A percentile compares a stretch with the other conserved stretches of the same genome.
These are phyloP conservation scores for Cercis canadensis DNA, from an alignment of 306 rosid species.

Conservation along the genomic window DNA sequence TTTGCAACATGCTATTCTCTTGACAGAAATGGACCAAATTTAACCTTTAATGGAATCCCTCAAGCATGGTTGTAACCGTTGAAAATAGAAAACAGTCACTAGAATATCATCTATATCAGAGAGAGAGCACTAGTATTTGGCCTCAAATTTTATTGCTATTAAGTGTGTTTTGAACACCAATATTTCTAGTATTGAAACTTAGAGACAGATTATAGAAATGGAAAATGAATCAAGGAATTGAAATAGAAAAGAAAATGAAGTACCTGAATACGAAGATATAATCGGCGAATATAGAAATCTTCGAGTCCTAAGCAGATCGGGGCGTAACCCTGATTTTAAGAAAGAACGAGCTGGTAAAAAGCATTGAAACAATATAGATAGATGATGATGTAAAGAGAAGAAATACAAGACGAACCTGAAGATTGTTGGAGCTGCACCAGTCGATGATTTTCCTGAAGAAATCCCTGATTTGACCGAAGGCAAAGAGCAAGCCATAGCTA, in stretches of 20 bases:
- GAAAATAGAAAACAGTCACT: not conserved
- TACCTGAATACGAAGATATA: conserved; percentile 91
- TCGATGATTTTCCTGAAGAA: conserved; percentile 76
- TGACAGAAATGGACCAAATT: not conserved
- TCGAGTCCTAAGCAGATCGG: conserved; percentile 94
- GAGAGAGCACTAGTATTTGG: no score
- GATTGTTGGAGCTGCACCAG: conserved; percentile 65
- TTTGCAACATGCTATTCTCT: not conserved
- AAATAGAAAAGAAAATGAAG: not conserved
- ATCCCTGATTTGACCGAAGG: conserved; percentile 85
- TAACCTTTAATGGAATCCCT: not conserved
- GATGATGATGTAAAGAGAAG: not conserved
- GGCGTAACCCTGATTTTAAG: conserved; percentile 69
- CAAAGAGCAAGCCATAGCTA: conserved; percentile 90
- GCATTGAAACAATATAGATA: no score
- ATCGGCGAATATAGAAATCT: conserved; percentile 83
- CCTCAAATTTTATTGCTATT: not conserved
- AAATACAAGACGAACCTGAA: conserved; percentile 52
- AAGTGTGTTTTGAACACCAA: no score
- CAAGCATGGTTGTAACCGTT: not conserved
- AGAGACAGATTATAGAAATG: not conserved
- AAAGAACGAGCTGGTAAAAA: not conserved
- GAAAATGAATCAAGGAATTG: not conserved
- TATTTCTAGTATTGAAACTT: not conserved
- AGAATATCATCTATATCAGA: no score